Base-by-base conservation (phyloP, 2,329 filamentous ascomycete genomes). In the Blastomyces parvus region DNA sequence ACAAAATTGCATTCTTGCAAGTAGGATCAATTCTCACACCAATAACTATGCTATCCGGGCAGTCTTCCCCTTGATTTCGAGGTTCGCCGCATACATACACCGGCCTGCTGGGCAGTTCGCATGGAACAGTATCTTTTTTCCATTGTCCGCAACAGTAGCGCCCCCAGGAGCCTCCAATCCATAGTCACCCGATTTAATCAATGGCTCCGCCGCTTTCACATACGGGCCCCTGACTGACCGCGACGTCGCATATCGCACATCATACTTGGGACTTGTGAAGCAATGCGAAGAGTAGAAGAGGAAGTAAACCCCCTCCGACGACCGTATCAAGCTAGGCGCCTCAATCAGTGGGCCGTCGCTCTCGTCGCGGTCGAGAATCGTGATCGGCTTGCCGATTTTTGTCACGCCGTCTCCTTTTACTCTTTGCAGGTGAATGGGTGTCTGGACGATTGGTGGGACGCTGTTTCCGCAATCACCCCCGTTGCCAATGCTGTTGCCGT, bases 261-360 rank as follows among this genome's bases (percentile, higher is more conserved):
- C 82, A 72, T 88, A 88, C 46, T 70, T 69, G 2, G 79, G 71
- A 33, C 80, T 78, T 1, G 79, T 79, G 72, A 78, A 88, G 73
- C 84, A 86, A 63, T 86, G 82, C 52, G 81, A 83, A 68, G 82
- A 85, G 73, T 83, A 88, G 71, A 87, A 86, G 53, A 88, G 74
- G 60, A 85, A 78, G 69, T 87, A 87, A 17, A 77, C 75, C 0
- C 50, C 60, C 22, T 78, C 77, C 0, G 67, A 69, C 3, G 76
- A 74, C 13, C 73, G 64, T 14, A 84, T 73, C 25, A 87, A 68
- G 62, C 78, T 79, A 0, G 86, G 86, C 19, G 85, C 86, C 72
- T 88, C 86, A 27, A 88, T 79, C 0, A 87, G 74, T 3, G 85
- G 84, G 0, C 85, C 82, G 66, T 88, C 86, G 4, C 81, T 77